These are phyloP conservation scores for Musa itinerans DNA, from an alignment of 176 grass and related monocot genomes.

Conservation along the genomic window DNA sequence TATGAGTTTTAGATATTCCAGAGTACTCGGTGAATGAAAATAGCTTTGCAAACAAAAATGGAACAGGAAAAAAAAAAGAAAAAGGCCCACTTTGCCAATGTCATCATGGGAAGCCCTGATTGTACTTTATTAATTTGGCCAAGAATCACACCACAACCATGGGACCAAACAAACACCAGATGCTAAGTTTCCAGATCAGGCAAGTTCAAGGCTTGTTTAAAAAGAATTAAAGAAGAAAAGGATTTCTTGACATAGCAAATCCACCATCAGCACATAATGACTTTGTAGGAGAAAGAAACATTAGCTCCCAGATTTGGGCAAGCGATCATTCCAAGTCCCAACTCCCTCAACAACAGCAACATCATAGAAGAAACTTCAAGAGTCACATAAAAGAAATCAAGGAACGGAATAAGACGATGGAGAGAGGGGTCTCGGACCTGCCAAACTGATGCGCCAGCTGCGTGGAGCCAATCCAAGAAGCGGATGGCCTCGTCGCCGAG, in stretches of 20 bases:
- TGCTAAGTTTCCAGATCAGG: background rate
- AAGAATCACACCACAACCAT: background rate
- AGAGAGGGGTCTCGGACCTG: constrained; percentile 37
- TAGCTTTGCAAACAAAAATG: background rate
- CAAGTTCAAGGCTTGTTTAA: background rate
- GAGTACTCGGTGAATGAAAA: background rate
- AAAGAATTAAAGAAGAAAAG: background rate
- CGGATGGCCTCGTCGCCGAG: constrained; percentile 52
- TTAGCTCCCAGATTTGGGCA: background rate
- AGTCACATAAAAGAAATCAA: background rate
- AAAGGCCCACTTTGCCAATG: too few relatives aligned
- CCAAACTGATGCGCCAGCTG: constrained; percentile 68
- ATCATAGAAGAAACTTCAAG: background rate
- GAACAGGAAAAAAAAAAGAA: background rate
- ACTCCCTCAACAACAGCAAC: background rate
- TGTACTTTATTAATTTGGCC: background rate
- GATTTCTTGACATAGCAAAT: background rate
- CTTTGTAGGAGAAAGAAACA: background rate
- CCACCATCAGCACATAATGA: background rate
- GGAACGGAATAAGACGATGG: background rate
- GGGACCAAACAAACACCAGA: background rate
- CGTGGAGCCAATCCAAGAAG: constrained; percentile 69
- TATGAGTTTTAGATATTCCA: background rate
- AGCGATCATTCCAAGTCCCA: background rate
- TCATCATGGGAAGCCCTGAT: too few relatives aligned